Base-by-base conservation (phyloP, 1,284 basidiomycete species). In the Heterobasidion irregulare region DNA sequence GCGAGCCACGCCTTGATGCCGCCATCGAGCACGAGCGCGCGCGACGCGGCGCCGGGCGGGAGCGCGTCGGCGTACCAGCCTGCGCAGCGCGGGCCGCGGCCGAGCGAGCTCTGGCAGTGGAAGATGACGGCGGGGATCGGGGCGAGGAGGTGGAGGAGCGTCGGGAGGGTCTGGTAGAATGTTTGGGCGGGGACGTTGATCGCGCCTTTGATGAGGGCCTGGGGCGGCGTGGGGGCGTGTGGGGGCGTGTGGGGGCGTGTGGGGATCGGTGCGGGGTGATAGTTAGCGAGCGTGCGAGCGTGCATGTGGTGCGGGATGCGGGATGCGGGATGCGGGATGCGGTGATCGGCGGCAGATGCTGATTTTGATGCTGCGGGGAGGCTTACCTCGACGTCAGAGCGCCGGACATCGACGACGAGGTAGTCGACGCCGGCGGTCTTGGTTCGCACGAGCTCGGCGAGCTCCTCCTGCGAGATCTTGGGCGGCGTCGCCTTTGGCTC, bases 161-260 rank as follows among this genome's bases (percentile, higher is more conserved):
- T 59, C n/a, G 61, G 57, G 10, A 63, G 56, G 12, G 63, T 62
- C 18, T 56, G 65, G 52, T 64, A 63, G 58, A 66, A 66, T 6
- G 65, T 62, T 43, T 67, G 64, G 4, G 65, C 65, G 10, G 64
- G 65, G n/a, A 66, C 57, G 53, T 65, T 66, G 45, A 66, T 57
- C n/a, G 60, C 60, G 41, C 63, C 63, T n/a, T 59, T 57, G 53
- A 66, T 63, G 15, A 60, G 19, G 16, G 54, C 60, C 47, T 57
- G 26, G 19, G 16, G 8, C 9, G 5, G 38, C 8, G n/a, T n/a
- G n/a, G n/a, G n/a, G n/a, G n/a, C n/a, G n/a, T n/a, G n/a, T n/a
- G n/a, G n/a, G n/a, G n/a, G n/a, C n/a, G n/a, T n/a, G 16, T 19
- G 16, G 8, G 36, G 12, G 16, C 19, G 18, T 18, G 16, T 36